A percentile compares a stretch with the other conserved stretches of the same genome.
phyloP scores from a whole-genome alignment of 2,329 filamentous ascomycete genomes.

The Claviceps pazoutovae region DNA sequence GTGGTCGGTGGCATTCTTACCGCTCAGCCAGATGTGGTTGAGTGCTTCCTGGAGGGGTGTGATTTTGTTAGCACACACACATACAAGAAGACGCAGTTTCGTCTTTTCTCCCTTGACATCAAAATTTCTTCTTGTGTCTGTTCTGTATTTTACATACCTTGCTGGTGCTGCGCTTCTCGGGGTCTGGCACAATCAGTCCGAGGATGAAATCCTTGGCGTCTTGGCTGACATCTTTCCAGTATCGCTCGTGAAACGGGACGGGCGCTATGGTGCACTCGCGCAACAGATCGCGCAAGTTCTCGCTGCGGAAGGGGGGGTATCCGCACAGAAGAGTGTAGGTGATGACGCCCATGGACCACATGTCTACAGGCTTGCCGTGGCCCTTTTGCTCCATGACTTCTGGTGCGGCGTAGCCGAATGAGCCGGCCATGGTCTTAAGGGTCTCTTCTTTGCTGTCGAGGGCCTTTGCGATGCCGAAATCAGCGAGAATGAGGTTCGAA shows the following conservation, averaged over 20 bases:
- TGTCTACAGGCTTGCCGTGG: slow-evolving; percentile 95
- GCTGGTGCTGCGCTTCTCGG: slow-evolving; percentile 63
- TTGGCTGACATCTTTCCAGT: slow-evolving; percentile 94
- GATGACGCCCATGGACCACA: slow-evolving; percentile 98
- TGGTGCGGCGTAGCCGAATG: slow-evolving; percentile 92
- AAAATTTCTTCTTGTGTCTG: neutral
- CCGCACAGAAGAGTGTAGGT: slow-evolving; percentile 96
- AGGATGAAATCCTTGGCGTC: slow-evolving; percentile 94
- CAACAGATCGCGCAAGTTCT: slow-evolving; percentile 84
- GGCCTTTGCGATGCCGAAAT: slow-evolving; percentile 98
- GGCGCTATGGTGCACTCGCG: slow-evolving; percentile 77
- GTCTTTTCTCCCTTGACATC: neutral
- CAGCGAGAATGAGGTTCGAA: slow-evolving; percentile 82
- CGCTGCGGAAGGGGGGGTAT: slow-evolving; percentile 94
- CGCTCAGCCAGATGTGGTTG: slow-evolving; percentile 76
- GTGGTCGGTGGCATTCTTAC: slow-evolving; percentile 84
- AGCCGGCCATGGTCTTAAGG: slow-evolving; percentile 95
- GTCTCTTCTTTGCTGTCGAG: slow-evolving; percentile 82
- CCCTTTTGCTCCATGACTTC: slow-evolving; percentile 98
- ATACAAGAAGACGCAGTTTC: neutral
- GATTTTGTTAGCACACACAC: neutral
- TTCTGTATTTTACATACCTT: slow-evolving; percentile 36
- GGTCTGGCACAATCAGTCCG: slow-evolving; percentile 63
- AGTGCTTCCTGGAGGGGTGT: slow-evolving; percentile 48
- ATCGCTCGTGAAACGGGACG: slow-evolving; percentile 91